Percentiles rank a stretch among this genome's conserved stretches.
Conservation (phyloP, 495 filamentous ascomycete genomes). For the Xylaria bambusicola region DNA sequence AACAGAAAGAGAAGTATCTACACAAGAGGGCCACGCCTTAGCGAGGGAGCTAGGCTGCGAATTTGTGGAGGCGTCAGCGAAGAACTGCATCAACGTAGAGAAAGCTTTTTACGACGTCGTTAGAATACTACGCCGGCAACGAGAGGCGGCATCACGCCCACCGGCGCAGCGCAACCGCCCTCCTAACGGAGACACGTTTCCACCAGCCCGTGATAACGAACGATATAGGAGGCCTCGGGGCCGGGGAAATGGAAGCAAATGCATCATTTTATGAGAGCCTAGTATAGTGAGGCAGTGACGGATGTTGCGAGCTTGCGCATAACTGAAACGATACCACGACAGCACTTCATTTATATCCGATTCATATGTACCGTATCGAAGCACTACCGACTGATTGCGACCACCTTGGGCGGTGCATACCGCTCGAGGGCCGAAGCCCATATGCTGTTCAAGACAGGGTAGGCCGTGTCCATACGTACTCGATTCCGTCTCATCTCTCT, state of each 20-base stretch:
- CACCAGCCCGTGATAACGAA: neutral
- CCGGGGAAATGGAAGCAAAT: constrained; percentile 16
- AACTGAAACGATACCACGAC: constrained; percentile 18
- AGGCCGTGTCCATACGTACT: constrained; percentile 30
- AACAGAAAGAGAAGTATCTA: constrained; percentile 93
- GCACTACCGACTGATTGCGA: constrained; percentile 6
- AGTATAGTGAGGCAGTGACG: constrained; percentile 13
- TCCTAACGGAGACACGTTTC: constrained; percentile 15
- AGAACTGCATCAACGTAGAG: constrained; percentile 98
- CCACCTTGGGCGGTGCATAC: constrained; percentile 17
- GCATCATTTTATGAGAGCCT: constrained; percentile 38
- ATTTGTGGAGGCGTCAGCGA: constrained; percentile 98
- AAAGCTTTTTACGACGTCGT: constrained; percentile 99
- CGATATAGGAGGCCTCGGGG: constrained; percentile 9
- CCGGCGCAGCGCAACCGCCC: constrained; percentile 31
- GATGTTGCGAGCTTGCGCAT: constrained; percentile 12
- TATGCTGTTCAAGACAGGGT: constrained; percentile 6
- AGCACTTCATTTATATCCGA: constrained; percentile 13
- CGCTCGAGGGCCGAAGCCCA: constrained; percentile 7
- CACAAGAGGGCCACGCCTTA: constrained; percentile 89
- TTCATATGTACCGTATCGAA: constrained; percentile 11
- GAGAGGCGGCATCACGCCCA: constrained; percentile 55
- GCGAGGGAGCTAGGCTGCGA: constrained; percentile 93
- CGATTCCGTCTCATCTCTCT: constrained; percentile 24
- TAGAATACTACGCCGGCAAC: constrained; percentile 79